Evolutionary conservation across 768 basidiomycete genomes (phyloP).

Genomic region (Leucosporidium creatinivorum): DNA sequence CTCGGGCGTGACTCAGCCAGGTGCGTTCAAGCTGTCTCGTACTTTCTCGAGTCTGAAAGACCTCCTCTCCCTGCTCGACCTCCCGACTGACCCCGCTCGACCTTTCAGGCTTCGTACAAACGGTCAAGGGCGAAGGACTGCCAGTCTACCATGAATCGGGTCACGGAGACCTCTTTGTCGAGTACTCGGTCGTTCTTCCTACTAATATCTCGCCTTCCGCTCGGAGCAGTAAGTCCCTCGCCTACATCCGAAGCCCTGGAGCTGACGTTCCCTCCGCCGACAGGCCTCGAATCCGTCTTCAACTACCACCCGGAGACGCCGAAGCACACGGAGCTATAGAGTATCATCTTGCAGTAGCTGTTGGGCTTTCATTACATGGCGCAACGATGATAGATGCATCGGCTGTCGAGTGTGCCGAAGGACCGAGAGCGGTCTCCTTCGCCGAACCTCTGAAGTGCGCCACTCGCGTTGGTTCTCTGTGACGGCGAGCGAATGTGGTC

Average conservation of each 20-base stretch:
- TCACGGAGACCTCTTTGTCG: constrained; percentile 79
- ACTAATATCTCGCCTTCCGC: constrained; percentile 30
- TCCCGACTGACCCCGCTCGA: neutral
- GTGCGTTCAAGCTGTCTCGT: constrained; percentile 47
- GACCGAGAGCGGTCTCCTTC: too few relatives aligned
- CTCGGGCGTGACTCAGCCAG: constrained; percentile 83
- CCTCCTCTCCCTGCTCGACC: too few relatives aligned
- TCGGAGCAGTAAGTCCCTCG: too few relatives aligned
- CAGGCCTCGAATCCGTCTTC: constrained; percentile 27
- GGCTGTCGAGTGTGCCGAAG: too few relatives aligned
- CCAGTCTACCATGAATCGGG: constrained; percentile 54
- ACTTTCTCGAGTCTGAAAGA: too few relatives aligned
- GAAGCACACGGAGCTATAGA: constrained; percentile 19
- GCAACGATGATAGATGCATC: too few relatives aligned
- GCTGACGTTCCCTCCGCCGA: too few relatives aligned
- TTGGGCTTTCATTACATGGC: too few relatives aligned
- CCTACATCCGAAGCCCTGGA: too few relatives aligned
- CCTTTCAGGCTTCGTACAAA: constrained; percentile 69
- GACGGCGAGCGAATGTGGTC: too few relatives aligned
- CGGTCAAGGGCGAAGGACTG: constrained; percentile 83
- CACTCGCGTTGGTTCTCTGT: too few relatives aligned
- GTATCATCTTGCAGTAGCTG: neutral
- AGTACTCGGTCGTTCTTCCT: constrained; percentile 88
- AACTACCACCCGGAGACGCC: constrained; percentile 11
- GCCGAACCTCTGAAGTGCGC: too few relatives aligned